Evolutionary conservation across 2,329 filamentous ascomycete species (phyloP), one percentile per base, ranked within the genome.

Genomic region (Phaeosphaeriaceae sp.): DNA sequence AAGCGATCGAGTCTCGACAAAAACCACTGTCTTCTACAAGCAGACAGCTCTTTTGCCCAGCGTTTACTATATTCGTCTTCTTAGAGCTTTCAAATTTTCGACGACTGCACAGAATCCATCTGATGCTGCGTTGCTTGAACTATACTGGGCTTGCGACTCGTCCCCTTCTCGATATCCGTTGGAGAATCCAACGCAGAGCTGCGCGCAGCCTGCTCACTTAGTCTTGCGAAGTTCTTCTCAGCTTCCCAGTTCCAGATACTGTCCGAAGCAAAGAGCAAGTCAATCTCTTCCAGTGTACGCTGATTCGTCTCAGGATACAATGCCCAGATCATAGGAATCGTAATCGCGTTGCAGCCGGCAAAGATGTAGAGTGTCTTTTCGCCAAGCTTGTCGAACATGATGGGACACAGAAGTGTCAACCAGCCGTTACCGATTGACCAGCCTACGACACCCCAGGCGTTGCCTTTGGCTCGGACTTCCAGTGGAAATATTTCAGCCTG

Each of bases 331-430:
- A 91, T 86, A 0, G 88, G 85, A 4, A 93, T 88, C 1, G 85
- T 84, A 28, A 91, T 74, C 9, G 88, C 77, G 69, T 92, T 93
- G 70, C 84, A 86, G 3, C 84, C 87, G 1, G 85, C 91, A 66
- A 93, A 93, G 52, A 93, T 88, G 71, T 92, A 91, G 0, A 92
- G 80, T 0, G 89, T 92, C 69, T 91, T 91, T 62, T 91, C 88
- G 22, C 85, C 83, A 52, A 93, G 86, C 6, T 82, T 80, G 56
- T 81, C 77, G 70, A 91, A 89, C 69, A 73, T 74, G 52, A 78
- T 70, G 0, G 78, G 78, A n/a, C 73, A 77, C 1, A 80, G 70
- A 0, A 81, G 67, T 0, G 77, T 74, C 3, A 85, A 74, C 87
- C 88, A 91, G 17, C 89, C 89, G 64, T 92, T 92, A 0, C 91